Conservation (phyloP, 176 grass and related monocot species). For the Raddia distichophylla region DNA sequence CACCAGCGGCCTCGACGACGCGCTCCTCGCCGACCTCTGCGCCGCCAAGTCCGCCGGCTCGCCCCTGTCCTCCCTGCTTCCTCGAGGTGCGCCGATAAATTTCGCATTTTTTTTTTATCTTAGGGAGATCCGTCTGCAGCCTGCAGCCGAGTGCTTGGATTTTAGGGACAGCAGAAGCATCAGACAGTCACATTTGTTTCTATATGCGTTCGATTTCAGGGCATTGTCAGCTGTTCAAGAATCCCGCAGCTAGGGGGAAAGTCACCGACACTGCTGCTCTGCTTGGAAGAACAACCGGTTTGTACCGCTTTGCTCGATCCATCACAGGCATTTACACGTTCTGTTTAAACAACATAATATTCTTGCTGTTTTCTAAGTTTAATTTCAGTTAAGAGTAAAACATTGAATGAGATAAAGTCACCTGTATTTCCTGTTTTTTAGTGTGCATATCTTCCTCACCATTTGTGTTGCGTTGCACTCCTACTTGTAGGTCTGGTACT, state of each 20-base stretch:
- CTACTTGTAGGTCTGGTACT: constrained; percentile 68
- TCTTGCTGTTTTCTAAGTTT: not conserved
- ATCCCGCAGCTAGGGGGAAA: constrained; percentile 50
- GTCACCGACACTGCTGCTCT: constrained; percentile 53
- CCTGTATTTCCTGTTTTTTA: not conserved
- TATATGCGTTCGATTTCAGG: constrained; percentile 48
- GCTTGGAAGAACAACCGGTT: constrained; percentile 83
- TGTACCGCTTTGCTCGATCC: not conserved
- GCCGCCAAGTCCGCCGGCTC: constrained; percentile 64
- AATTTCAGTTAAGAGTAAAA: not conserved
- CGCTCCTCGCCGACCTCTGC: constrained; percentile 69
- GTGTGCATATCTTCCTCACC: not conserved
- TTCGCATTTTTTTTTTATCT: not conserved
- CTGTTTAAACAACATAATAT: not conserved
- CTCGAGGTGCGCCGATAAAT: constrained; percentile 35
- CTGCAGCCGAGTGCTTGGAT: not conserved
- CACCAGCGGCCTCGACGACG: constrained; percentile 62
- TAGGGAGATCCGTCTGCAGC: not conserved
- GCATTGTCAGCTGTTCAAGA: constrained; percentile 64
- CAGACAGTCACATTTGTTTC: constrained; percentile 8
- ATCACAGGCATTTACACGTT: not conserved
- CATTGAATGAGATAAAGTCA: not conserved
- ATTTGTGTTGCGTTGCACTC: not conserved
- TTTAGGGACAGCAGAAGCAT: no score
- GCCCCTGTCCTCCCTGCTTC: constrained; percentile 62